These are phyloP conservation scores for Heterobasidion occidentale DNA, from an alignment of 1,284 basidiomycete genomes.

Conservation along the genomic window DNA sequence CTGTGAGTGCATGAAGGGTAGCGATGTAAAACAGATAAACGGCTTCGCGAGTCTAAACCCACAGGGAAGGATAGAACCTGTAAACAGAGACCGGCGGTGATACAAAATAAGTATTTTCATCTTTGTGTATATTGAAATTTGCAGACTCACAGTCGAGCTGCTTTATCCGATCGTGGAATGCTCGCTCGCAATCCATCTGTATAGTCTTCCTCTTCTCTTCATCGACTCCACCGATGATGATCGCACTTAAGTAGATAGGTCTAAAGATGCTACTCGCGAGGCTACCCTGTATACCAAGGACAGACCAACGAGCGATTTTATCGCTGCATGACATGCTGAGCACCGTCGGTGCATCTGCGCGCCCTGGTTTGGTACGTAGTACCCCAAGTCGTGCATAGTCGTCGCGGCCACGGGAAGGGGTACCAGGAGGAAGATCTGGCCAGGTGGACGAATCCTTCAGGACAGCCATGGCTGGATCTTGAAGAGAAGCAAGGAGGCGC, in stretches of 20 bases:
- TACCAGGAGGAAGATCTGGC: slow-evolving; percentile 25
- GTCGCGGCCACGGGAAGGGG: slow-evolving; percentile 66
- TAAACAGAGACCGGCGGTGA: slow-evolving; percentile 9
- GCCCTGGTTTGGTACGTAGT: slow-evolving; percentile 84
- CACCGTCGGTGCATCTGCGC: slow-evolving; percentile 78
- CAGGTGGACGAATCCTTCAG: slow-evolving; percentile 47
- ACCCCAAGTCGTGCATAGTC: slow-evolving; percentile 70
- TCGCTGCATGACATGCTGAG: slow-evolving; percentile 85
- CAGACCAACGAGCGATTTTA: slow-evolving; percentile 81
- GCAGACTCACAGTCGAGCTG: slow-evolving; percentile 25
- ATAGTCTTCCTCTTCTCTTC: slow-evolving; percentile 30
- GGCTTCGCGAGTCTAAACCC: slow-evolving; percentile 44
- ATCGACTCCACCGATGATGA: slow-evolving; percentile 70
- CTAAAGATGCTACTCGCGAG: slow-evolving; percentile 49
- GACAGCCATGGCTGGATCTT: slow-evolving; percentile 62
- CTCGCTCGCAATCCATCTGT: slow-evolving; percentile 49
- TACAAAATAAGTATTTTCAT: background rate
- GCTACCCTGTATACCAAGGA: slow-evolving; percentile 81
- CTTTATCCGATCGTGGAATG: slow-evolving; percentile 45
- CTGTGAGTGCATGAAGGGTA: slow-evolving; percentile 55
- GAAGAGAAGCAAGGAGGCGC: slow-evolving; percentile 61
- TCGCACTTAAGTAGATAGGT: slow-evolving; percentile 55
- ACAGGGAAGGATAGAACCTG: slow-evolving; percentile 26
- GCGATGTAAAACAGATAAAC: slow-evolving; percentile 44
- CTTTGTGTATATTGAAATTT: background rate